These are phyloP conservation scores for Parsonsia alboflavescens DNA, from an alignment of 257 asterid genomes.

Conservation along the genomic window DNA sequence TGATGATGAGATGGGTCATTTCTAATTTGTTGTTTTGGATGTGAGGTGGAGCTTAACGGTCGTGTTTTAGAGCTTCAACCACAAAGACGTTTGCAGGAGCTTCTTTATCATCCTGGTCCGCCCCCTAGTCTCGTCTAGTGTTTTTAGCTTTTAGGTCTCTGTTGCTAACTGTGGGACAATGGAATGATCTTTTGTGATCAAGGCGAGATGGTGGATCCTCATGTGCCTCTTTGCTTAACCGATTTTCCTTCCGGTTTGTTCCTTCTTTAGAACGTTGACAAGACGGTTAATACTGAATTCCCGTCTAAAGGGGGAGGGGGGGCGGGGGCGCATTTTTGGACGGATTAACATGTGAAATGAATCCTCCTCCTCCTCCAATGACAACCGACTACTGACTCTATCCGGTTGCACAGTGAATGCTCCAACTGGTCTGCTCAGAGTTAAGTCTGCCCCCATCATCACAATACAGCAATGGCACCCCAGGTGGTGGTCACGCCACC, in stretches of 20 bases:
- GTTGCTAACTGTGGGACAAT: background rate
- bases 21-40: background rate
- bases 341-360: background rate
- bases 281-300: background rate
- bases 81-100: background rate
- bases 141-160: background rate
- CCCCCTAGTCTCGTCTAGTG: background rate
- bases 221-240: background rate
- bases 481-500: slow-evolving; percentile 15
- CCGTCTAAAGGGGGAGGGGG: too few relatives aligned
- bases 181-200: background rate
- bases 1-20: background rate
- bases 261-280: background rate
- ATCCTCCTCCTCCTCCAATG: background rate
- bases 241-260: background rate
- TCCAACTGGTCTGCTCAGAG: slow-evolving; percentile 7
- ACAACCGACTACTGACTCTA: background rate
- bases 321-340: background rate
- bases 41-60: slow-evolving; percentile 8
- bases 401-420: slow-evolving; percentile 6
- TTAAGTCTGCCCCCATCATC: slow-evolving; percentile 10
- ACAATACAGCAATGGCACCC: slow-evolving; percentile 18
- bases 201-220: slow-evolving; percentile 1
- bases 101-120: background rate
- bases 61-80: slow-evolving; percentile 5